Conservation (phyloP, 441 rosid species). For the Omphalea diandra region DNA sequence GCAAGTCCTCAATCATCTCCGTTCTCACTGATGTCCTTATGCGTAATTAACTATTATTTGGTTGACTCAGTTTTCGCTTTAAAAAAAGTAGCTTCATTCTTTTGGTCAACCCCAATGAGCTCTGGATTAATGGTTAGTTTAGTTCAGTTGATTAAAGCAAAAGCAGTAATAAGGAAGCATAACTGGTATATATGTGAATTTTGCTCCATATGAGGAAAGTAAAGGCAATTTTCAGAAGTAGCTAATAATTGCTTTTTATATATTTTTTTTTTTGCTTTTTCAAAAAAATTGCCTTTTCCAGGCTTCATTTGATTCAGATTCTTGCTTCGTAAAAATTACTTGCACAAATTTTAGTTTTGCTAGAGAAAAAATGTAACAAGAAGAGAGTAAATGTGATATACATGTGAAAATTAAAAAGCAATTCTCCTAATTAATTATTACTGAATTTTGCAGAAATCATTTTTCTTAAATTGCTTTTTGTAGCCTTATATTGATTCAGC, state of each 20-base stretch:
- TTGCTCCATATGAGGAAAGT: neutral
- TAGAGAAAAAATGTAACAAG: neutral
- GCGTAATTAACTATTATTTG: neutral
- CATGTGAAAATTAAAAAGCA: too few species aligned
- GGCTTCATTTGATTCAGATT: neutral
- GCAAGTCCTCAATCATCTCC: neutral
- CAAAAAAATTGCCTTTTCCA: neutral
- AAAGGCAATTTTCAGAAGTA: neutral
- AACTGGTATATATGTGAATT: neutral
- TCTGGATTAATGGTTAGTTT: too few species aligned
- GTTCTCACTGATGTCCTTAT: neutral
- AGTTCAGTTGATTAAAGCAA: conserved; percentile 4
- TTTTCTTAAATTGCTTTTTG: too few species aligned
- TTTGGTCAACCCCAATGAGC: too few species aligned
- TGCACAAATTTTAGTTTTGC: neutral
- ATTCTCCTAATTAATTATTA: too few species aligned
- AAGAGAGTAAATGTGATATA: neutral
- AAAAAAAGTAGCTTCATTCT: neutral
- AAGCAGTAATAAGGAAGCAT: neutral
- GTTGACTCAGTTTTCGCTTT: neutral
- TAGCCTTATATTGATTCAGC: too few species aligned
- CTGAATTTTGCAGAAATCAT: too few species aligned
- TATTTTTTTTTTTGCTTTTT: neutral
- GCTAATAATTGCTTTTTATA: neutral
- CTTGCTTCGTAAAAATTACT: neutral